phyloP scores from a whole-genome alignment of 129 eudicot species.

The Ambrosia trifida region DNA sequence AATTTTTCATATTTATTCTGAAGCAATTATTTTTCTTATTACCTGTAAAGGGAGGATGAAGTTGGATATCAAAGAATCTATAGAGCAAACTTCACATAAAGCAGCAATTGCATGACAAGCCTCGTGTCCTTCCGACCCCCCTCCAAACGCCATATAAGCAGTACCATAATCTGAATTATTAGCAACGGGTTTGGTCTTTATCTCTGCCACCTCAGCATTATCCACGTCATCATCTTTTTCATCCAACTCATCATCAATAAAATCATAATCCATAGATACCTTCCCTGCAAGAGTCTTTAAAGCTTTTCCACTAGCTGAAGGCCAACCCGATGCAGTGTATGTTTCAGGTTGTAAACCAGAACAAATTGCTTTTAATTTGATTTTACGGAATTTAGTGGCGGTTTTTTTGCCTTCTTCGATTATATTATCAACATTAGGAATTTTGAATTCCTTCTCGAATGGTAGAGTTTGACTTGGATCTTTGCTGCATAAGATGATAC shows the following conservation, averaged over 20 bases:
- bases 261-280: conserved; percentile 75
- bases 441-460: conserved; percentile 56
- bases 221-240: conserved; percentile 34
- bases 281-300: conserved; percentile 78
- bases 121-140: conserved; percentile 71
- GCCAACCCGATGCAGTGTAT: conserved; percentile 95
- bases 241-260: conserved; percentile 43
- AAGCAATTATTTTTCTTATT: background rate
- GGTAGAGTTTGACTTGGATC: conserved; percentile 57
- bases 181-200: conserved; percentile 6
- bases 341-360: conserved; percentile 47
- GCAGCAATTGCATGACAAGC: conserved; percentile 98
- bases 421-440: conserved; percentile 74
- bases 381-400: conserved; percentile 72
- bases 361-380: conserved; percentile 50
- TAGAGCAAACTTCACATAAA: conserved; percentile 85
- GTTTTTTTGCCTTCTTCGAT: conserved; percentile 94
- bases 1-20: background rate
- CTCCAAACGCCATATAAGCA: conserved; percentile 82
- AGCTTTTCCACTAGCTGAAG: conserved; percentile 83
- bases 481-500: conserved; percentile 43
- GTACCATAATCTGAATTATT: conserved; percentile 56
- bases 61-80: conserved; percentile 89
- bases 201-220: conserved; percentile 21
- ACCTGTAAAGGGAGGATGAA: conserved; percentile 98